A percentile compares a stretch with the other conserved stretches of the same genome.
phyloP scores from a whole-genome alignment of 495 filamentous ascomycete genomes.

The Penicillium paxilli region DNA sequence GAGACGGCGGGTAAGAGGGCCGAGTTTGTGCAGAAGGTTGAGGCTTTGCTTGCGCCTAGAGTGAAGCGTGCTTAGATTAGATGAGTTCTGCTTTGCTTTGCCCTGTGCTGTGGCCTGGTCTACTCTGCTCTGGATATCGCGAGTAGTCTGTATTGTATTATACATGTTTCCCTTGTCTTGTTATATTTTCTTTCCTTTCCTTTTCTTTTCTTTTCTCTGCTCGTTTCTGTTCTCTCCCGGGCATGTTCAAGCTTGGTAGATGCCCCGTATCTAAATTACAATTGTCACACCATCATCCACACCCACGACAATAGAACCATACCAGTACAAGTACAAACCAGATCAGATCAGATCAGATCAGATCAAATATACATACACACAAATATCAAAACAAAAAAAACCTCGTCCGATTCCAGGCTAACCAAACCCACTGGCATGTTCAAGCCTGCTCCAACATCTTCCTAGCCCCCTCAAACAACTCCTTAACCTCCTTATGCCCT shows the following conservation, averaged over 20 bases:
- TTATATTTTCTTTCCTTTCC: background rate
- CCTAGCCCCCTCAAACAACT: slow-evolving; percentile 63
- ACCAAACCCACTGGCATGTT: background rate
- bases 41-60: slow-evolving; percentile 36
- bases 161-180: too few relatives aligned
- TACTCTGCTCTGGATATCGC: too few relatives aligned
- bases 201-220: slow-evolving; percentile 2
- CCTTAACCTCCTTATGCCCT: slow-evolving; percentile 64
- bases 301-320: too few relatives aligned
- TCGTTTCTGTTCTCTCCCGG: background rate
- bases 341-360: too few relatives aligned
- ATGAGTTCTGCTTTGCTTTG: too few relatives aligned
- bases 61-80: slow-evolving; percentile 35
- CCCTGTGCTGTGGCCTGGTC: too few relatives aligned
- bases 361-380: too few relatives aligned
- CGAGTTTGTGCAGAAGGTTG: slow-evolving; percentile 43
- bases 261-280: slow-evolving; percentile 17
- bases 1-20: slow-evolving; percentile 39
- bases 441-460: slow-evolving; percentile 54
- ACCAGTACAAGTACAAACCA: too few relatives aligned
- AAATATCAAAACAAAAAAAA: too few relatives aligned
- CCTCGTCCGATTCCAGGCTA: too few relatives aligned
- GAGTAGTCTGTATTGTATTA: too few relatives aligned
- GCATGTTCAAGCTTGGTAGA: background rate
- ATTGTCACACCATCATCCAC: background rate